Conservation (phyloP, 495 filamentous ascomycete species). For the Copromyces sp. region DNA sequence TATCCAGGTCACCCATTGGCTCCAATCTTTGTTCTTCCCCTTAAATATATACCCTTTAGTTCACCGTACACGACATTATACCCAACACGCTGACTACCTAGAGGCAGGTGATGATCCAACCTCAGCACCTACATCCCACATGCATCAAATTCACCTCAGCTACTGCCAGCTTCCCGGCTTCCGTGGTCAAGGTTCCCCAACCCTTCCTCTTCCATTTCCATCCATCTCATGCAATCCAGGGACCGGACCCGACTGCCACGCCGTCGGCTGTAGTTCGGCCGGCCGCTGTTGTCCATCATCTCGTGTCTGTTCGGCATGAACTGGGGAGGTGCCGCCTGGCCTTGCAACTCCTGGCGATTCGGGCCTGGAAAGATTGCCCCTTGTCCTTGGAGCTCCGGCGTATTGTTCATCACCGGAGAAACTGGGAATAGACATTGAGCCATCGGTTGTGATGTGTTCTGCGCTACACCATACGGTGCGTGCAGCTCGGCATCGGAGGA, state of each 20-base stretch:
- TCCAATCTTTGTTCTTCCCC: background rate
- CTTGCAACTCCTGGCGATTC: constrained; percentile 5
- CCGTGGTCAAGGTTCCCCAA: constrained; percentile 8
- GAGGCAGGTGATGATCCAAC: background rate
- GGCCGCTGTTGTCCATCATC: constrained; percentile 10
- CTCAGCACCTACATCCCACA: no score
- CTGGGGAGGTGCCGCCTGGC: constrained; percentile 3
- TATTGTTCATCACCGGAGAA: background rate
- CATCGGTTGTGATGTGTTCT: background rate
- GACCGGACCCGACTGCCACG: constrained; percentile 33
- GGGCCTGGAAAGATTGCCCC: constrained; percentile 7
- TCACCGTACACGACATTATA: background rate
- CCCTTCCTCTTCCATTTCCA: constrained; percentile 4
- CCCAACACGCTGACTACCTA: no score
- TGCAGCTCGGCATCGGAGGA: constrained; percentile 9
- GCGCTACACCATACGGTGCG: background rate
- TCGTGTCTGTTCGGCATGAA: constrained; percentile 8
- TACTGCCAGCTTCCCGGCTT: background rate
- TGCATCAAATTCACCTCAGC: no score
- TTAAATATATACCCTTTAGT: background rate
- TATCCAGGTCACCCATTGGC: background rate
- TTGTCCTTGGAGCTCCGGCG: constrained; percentile 14
- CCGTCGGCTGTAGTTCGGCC: constrained; percentile 17
- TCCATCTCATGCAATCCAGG: constrained; percentile 31
- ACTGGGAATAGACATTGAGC: background rate